Percentiles rank a stretch among this genome's conserved stretches.
These are phyloP conservation scores for Mycena haematopus DNA, from an alignment of 768 basidiomycete genomes.

Conservation along the genomic window DNA sequence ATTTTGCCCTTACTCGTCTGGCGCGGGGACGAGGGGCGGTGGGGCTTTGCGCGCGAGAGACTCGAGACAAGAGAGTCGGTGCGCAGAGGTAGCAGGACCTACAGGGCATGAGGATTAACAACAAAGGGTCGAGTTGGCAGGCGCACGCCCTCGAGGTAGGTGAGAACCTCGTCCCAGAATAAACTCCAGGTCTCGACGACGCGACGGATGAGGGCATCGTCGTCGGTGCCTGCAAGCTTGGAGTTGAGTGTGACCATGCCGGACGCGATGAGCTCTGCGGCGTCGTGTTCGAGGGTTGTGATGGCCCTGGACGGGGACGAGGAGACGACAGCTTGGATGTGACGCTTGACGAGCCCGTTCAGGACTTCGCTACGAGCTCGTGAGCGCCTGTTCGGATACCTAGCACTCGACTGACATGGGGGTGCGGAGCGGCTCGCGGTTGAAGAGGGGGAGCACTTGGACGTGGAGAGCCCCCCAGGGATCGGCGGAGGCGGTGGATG, in stretches of 20 bases:
- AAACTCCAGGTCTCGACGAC: constrained; percentile 92
- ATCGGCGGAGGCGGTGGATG: constrained; percentile 57
- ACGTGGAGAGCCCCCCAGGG: constrained; percentile 89
- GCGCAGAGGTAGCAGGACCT: constrained; percentile 47
- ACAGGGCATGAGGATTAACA: not conserved
- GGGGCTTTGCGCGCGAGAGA: constrained; percentile 70
- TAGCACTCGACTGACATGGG: constrained; percentile 66
- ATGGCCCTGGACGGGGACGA: constrained; percentile 78
- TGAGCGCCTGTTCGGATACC: not conserved
- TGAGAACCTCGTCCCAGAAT: constrained; percentile 90
- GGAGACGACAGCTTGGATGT: constrained; percentile 77
- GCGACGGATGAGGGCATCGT: constrained; percentile 75
- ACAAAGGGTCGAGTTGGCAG: not conserved
- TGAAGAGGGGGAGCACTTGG: constrained; percentile 89
- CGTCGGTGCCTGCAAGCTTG: constrained; percentile 77
- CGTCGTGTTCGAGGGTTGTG: constrained; percentile 75
- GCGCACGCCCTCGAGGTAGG: constrained; percentile 87
- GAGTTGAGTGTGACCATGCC: constrained; percentile 95
- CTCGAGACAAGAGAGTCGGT: constrained; percentile 64
- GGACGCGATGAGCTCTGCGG: constrained; percentile 80
- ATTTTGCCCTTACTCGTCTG: constrained; percentile 55
- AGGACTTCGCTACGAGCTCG: constrained; percentile 74
- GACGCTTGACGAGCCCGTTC: constrained; percentile 79
- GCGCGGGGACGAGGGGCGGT: constrained; percentile 54
- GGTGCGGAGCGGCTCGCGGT: constrained; percentile 83